Conservation (phyloP, 2,329 filamentous ascomycete species). For the Stylonectria norvegica region DNA sequence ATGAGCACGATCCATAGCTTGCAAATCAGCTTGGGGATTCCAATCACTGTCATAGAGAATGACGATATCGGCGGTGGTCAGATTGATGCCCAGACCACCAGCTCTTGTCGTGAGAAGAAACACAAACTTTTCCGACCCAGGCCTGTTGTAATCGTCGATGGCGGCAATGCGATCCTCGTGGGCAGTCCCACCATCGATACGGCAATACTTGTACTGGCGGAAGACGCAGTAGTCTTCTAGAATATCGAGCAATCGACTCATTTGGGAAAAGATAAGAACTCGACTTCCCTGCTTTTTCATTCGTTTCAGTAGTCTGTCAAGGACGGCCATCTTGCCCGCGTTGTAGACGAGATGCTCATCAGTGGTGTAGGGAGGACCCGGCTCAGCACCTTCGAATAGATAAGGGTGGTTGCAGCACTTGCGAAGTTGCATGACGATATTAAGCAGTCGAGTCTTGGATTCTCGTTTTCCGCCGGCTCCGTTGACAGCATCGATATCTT, state of each 20-base stretch:
- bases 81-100: constrained; percentile 92
- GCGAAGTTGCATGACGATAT: constrained; percentile 98
- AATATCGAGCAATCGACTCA: constrained; percentile 96
- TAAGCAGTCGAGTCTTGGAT: constrained; percentile 92
- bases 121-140: constrained; percentile 91
- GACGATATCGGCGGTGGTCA: constrained; percentile 93
- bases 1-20: constrained; percentile 98
- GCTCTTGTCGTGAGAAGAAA: constrained; percentile 94
- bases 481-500: constrained; percentile 98
- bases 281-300: constrained; percentile 84
- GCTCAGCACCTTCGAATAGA: constrained; percentile 94
- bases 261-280: constrained; percentile 98
- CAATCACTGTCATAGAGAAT: constrained; percentile 97
- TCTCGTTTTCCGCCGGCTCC: constrained; percentile 94
- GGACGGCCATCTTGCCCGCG: constrained; percentile 93
- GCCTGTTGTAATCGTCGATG: constrained; percentile 98
- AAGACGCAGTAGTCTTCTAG: constrained; percentile 98
- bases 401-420: constrained; percentile 99
- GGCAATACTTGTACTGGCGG: constrained; percentile 90
- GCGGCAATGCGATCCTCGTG: constrained; percentile 97
- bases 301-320: constrained; percentile 84
- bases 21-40: constrained; percentile 97
- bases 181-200: constrained; percentile 93
- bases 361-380: constrained; percentile 94
- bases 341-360: constrained; percentile 95